Conservation (phyloP, 805 yeast genomes). For the Metschnikowia matae region DNA sequence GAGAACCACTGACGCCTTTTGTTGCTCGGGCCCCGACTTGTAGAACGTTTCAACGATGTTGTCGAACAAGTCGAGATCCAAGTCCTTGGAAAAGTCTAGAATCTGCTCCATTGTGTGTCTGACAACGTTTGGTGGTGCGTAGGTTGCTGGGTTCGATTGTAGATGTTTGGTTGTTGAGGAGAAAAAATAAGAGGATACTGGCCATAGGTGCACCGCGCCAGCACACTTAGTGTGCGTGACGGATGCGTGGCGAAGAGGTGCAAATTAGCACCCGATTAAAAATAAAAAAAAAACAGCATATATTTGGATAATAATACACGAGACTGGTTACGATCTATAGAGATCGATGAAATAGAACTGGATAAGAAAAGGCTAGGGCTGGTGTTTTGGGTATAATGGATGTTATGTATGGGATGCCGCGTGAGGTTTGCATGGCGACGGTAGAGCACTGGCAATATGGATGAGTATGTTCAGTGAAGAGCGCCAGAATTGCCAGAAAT, state of each 20-base stretch:
- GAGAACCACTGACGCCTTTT: conserved; percentile 65
- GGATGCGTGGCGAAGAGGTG: neutral
- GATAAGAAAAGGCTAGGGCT: no score
- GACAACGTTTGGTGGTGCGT: conserved; percentile 1
- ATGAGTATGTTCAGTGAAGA: no score
- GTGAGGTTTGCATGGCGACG: no score
- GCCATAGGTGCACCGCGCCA: neutral
- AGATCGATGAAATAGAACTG: no score
- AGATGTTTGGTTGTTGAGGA: conserved; percentile 3
- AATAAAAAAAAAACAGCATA: neutral
- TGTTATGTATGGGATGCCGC: no score
- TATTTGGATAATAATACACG: neutral
- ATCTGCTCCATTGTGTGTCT: conserved; percentile 66
- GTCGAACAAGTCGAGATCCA: conserved; percentile 78
- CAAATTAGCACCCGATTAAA: neutral
- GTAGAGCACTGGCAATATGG: no score
- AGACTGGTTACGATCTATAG: neutral
- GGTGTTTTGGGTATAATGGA: no score
- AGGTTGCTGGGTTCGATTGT: neutral
- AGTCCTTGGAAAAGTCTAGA: conserved; percentile 79
- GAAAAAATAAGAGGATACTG: conserved; percentile 5
- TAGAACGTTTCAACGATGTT: conserved; percentile 82
- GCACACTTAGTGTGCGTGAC: conserved; percentile 3
- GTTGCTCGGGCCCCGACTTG: conserved; percentile 62
- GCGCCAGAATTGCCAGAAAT: no score